phyloP scores from a whole-genome alignment of 192 early-diverging fungal species.

The Coemansia sp. region DNA sequence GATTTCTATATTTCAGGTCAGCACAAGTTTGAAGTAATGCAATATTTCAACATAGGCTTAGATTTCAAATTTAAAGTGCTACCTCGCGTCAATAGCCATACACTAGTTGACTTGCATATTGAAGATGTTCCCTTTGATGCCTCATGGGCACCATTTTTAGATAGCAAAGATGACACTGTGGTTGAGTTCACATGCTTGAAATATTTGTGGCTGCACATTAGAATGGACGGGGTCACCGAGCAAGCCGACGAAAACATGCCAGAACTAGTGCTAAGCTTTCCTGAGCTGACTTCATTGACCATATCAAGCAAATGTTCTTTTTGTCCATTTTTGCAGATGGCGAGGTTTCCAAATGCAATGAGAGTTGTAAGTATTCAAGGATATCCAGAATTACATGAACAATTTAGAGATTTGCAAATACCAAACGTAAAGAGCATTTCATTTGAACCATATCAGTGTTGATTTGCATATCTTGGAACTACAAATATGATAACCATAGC shows the following conservation, averaged over 20 bases:
- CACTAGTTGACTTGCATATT: background rate
- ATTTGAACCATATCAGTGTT: too few relatives aligned
- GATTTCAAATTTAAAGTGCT: background rate
- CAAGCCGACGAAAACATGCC: too few relatives aligned
- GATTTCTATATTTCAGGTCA: too few relatives aligned
- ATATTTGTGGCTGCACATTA: background rate
- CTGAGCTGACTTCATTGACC: background rate
- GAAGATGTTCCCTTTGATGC: background rate
- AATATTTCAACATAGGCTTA: background rate
- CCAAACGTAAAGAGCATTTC: too few relatives aligned
- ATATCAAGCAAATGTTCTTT: background rate
- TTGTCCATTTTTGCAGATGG: background rate
- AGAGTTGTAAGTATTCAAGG: background rate
- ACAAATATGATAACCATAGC: too few relatives aligned
- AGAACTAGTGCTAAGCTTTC: background rate
- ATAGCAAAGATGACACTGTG: background rate
- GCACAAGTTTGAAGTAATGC: background rate
- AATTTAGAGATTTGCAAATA: background rate
- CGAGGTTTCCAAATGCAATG: background rate
- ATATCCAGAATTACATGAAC: background rate
- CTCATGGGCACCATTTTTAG: background rate
- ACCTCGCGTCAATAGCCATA: background rate
- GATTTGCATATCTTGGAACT: too few relatives aligned
- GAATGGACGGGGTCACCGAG: background rate
- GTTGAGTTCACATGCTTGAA: background rate